Base-by-base conservation (phyloP, 2,329 filamentous ascomycete genomes). In the Torrubiella hemipterigena region DNA sequence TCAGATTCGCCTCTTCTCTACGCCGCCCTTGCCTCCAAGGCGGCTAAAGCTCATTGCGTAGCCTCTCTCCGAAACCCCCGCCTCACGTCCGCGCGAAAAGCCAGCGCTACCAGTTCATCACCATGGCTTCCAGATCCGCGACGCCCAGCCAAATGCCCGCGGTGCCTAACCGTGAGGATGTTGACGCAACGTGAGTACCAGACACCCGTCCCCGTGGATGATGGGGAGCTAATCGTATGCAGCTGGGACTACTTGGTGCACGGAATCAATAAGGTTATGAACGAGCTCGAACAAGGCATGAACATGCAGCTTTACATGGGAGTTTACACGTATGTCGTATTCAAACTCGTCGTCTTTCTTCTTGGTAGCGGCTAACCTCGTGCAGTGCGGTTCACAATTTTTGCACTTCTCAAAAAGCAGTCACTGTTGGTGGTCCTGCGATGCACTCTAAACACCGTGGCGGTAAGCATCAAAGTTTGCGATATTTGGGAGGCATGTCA, bases 271-370 rank as follows among this genome's bases (percentile, higher is more conserved):
- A 83, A 80, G 53, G 93, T 98, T 50, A 96, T 98, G 89, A 74
- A 76, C 45, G 82, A 93, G 50, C 69, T 96, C 17, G 82, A 89
- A 48, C 81, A 85, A 42, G 91, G 91, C 38, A 82, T 98, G 59
- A 87, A 95, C 50, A 86, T 96, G 77, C 75, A 81, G 46, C 89
- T 84, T 67, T 96, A 96, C 60, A 95, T 96, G 89, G 85, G 83
- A 34, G 77, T 95, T 38, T 96, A 96, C 61, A 95, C 89, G 80
- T 85, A 52, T 31, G 47, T 45, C 21, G n/a, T n/a, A n/a, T n/a
- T n/a, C n/a, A n/a, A n/a, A n/a, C n/a, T n/a, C n/a, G n/a, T n/a
- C n/a, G n/a, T n/a, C n/a, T n/a, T n/a, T n/a, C n/a, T n/a, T n/a
- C n/a, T n/a, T n/a, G n/a, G n/a, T n/a, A n/a, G n/a, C n/a, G n/a